Evolutionary conservation across 208 protist genomes (phyloP), one percentile per base, ranked within the genome.

Genomic region (Herpetomonas tarakana): DNA sequence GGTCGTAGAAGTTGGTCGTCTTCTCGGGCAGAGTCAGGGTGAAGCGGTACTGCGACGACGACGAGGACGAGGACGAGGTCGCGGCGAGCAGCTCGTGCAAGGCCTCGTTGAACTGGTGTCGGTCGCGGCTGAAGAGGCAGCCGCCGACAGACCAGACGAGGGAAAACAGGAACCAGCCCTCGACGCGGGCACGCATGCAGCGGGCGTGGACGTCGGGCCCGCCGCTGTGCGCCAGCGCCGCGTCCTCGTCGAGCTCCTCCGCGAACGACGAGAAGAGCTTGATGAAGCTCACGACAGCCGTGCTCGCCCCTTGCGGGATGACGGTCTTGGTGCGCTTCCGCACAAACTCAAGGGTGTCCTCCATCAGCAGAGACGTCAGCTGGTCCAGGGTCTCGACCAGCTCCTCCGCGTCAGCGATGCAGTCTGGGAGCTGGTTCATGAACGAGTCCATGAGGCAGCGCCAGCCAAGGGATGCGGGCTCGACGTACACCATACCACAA

Each of bases 401-500:
- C 1, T 25, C 44, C 30, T 74, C 71, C 41, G 80, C 71, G 22
- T 78, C 65, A 29, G 28, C 45, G 44, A 96, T 52, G 54, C 70
- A 78, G 3, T 86, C 78, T 18, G 90, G 88, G 24, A 96, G 59
- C 0, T 73, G 86, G 50, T 78, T 74, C 16, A 91, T 62, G 67
- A 89, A 97, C 38, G 89, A 96, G 51, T 94, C 79, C 14, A 96
- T 72, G 22, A 97, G 73, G 65, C 89, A 96, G 26, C 72, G 53
- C 93, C 95, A 98, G 26, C 97, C 97, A 26, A 99, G 71, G n/a
- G 95, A 76, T 2, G 87, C 79, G 19, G 94, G 86, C 68, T 98
- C 89, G 2, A 99, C 90, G 78, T 98, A 99, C 53, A 99, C 96
- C 97, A 99, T 99, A 74, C 98, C 98, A 71, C 97, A 99, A 26